phyloP scores from a whole-genome alignment of 176 grass and related monocot genomes.

The Elymus sibiricus region DNA sequence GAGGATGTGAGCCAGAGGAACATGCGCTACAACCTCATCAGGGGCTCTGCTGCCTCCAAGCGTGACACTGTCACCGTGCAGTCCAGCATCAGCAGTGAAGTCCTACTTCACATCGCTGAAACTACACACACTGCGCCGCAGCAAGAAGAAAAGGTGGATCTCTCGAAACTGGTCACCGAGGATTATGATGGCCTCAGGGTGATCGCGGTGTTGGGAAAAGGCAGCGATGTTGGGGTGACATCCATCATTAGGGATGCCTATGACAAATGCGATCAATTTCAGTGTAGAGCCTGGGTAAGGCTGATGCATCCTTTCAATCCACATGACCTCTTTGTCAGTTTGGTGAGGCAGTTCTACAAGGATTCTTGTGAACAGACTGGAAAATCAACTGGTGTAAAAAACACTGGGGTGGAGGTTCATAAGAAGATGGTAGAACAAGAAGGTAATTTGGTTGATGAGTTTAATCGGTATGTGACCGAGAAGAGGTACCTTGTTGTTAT shows the following conservation, averaged over 20 bases:
- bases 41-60: too few species aligned
- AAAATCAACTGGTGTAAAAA: background rate
- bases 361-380: background rate
- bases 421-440: background rate
- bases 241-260: background rate
- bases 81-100: background rate
- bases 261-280: background rate
- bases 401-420: background rate
- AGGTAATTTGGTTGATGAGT: background rate
- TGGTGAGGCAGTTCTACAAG: background rate
- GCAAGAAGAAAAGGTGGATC: background rate
- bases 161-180: background rate
- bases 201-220: background rate
- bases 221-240: background rate
- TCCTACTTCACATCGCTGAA: background rate
- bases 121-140: background rate
- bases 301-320: too few species aligned
- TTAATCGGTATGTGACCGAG: background rate
- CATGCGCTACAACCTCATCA: too few species aligned
- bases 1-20: background rate
- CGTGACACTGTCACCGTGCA: too few species aligned
- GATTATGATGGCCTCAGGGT: background rate
- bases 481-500: background rate
- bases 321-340: background rate
- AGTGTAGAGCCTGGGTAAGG: background rate